Evolutionary conservation across 345 rosid species (phyloP), one percentile per base, ranked within the genome.

Genomic region (Alliaria petiolata): DNA sequence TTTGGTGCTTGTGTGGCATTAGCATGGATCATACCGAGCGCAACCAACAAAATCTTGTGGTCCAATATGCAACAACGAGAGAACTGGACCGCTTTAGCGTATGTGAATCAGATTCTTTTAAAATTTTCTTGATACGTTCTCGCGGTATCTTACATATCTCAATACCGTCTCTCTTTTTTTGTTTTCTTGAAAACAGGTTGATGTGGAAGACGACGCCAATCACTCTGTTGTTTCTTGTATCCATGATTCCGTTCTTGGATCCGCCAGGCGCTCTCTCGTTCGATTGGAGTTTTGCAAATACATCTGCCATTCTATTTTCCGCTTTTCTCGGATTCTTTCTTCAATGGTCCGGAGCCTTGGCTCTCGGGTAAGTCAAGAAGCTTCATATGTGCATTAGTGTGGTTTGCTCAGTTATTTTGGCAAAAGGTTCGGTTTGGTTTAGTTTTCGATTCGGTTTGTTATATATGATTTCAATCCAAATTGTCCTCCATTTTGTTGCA

Each of bases 151-250:
- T n/a, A 70, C 57, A 28, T 36, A 33, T 30, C 69, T 10, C 7
- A 28, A 53, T 13, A 55, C 7, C 8, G 17, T 46, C 16, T 12
- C 25, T n/a, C n/a, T 20, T 26, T 9, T 59, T 67, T 53, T 42
- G 28, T 56, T 66, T 62, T 20, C 50, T 4, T 39, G 0, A 14
- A 50, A 57, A 71, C 84, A 95, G 99, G 82, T 87, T 95, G 71
- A 95, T 91, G 98, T 95, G 98, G 99, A 91, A 84, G 83, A 95
- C 97, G 11, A 89, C 99, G 0, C 99, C 99, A 8, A 83, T 95
- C 75, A 91, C 96, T 57, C 77, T 95, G 74, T 75, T 88, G 79
- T 95, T 88, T 78, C 92, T 95, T 31, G 87, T 85, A 28, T 67
- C 89, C 1, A 76, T 95, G 85, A 84, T 95, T 74, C 98, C 99